Evolutionary conservation across 352 stramenopile genomes (phyloP).

Genomic region (Globisporangium lucens): DNA sequence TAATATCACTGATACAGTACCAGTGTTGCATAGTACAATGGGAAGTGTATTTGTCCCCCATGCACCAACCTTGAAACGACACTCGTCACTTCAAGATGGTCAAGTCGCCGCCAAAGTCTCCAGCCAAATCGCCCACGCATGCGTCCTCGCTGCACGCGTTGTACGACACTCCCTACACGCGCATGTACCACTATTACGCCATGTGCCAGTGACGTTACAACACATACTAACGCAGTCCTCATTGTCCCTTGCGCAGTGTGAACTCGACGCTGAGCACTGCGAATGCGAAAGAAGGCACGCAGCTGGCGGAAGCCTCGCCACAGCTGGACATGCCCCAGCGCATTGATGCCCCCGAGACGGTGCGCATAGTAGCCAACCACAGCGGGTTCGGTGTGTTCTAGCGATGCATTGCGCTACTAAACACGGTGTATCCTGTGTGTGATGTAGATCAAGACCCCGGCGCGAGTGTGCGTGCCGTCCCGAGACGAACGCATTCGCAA

Average conservation of each 20-base stretch:
- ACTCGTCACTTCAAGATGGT: constrained; percentile 1
- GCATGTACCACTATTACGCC: no score
- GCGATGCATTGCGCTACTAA: not conserved
- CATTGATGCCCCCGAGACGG: constrained; percentile 66
- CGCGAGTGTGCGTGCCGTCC: constrained; percentile 40
- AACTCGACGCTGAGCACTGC: constrained; percentile 55
- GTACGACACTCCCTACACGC: constrained; percentile 8
- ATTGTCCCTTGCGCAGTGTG: constrained; percentile 24
- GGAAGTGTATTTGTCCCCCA: not conserved
- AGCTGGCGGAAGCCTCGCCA: constrained; percentile 67
- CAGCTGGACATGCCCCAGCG: constrained; percentile 79
- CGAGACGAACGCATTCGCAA: constrained; percentile 71
- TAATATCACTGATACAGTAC: not conserved
- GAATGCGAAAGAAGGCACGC: constrained; percentile 62
- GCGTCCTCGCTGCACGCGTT: constrained; percentile 20
- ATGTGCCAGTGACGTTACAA: not conserved
- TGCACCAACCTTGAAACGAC: constrained; percentile 7
- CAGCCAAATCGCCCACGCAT: constrained; percentile 26
- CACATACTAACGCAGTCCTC: not conserved
- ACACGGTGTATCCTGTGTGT: not conserved
- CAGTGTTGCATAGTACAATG: not conserved
- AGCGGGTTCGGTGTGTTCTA: not conserved
- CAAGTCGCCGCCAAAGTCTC: constrained; percentile 52
- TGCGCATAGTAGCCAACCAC: constrained; percentile 10
- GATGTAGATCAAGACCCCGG: constrained; percentile 70